A percentile compares a stretch with the other conserved stretches of the same genome.
Evolutionary conservation across 768 basidiomycete genomes (phyloP).

Genomic region (Tricholoma matsutake): DNA sequence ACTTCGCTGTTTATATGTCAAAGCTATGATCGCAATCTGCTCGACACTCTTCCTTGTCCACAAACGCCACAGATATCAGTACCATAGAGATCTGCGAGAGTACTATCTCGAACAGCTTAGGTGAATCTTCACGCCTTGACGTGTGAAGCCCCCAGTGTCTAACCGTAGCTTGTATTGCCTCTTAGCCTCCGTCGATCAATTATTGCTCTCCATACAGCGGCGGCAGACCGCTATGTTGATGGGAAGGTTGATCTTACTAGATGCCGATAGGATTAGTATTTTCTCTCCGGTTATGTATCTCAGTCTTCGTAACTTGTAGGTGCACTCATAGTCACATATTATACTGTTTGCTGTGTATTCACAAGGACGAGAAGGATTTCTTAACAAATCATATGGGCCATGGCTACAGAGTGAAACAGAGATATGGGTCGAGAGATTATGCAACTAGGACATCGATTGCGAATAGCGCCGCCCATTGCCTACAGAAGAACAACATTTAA

Average conservation of each 20-base stretch:
- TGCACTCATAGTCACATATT: too few species aligned
- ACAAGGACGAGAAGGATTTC: too few species aligned
- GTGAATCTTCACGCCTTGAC: constrained; percentile 17
- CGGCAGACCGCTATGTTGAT: constrained; percentile 18
- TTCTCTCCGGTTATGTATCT: neutral
- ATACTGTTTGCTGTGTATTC: too few species aligned
- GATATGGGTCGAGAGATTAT: too few species aligned
- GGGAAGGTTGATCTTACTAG: constrained; percentile 3
- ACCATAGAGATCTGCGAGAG: constrained; percentile 40
- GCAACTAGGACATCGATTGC: too few species aligned
- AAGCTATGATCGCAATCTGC: constrained; percentile 39
- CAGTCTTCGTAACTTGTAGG: too few species aligned
- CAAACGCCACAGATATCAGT: constrained; percentile 35
- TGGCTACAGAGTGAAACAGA: too few species aligned
- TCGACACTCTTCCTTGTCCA: constrained; percentile 38
- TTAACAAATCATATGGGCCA: too few species aligned
- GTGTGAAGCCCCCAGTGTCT: too few species aligned
- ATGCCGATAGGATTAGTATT: neutral
- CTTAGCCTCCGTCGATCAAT: constrained; percentile 34
- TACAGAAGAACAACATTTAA: neutral
- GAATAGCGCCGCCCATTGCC: neutral
- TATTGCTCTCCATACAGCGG: constrained; percentile 32
- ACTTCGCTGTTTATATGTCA: neutral
- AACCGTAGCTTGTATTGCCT: neutral
- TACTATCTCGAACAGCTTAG: constrained; percentile 49